Evolutionary conservation across 2,329 filamentous ascomycete genomes (phyloP).

Genomic region (Aspergillus fructus): DNA sequence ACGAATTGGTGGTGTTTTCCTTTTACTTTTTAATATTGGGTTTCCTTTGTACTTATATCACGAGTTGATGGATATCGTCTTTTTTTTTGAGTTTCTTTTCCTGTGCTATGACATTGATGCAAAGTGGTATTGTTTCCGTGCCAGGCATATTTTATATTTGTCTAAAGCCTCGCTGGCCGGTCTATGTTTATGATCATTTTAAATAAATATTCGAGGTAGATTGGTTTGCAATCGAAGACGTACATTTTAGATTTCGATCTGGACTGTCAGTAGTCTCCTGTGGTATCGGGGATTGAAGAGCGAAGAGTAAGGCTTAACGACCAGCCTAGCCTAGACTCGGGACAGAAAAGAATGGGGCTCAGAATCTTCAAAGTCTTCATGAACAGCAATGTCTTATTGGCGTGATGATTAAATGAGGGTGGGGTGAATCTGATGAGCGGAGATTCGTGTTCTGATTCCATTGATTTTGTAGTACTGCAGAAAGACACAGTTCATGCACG

Average conservation of each 20-base stretch:
- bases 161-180: constrained; percentile 4
- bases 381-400: not conserved
- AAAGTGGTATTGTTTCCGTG: constrained; percentile 5
- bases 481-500: not conserved
- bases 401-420: not conserved
- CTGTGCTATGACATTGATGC: constrained; percentile 2
- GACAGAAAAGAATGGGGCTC: no score
- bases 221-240: constrained; percentile 3
- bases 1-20: not conserved
- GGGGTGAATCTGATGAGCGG: not conserved
- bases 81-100: constrained; percentile 3
- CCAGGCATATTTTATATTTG: constrained; percentile 6
- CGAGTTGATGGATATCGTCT: constrained; percentile 32
- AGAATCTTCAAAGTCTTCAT: not conserved
- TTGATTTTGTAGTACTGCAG: not conserved
- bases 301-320: no score
- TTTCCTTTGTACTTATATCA: constrained; percentile 31
- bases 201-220: constrained; percentile 8
- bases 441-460: not conserved
- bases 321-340: no score
- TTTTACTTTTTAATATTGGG: constrained; percentile 7
- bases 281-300: not conserved
- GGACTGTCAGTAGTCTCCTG: not conserved
- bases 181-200: constrained; percentile 6
- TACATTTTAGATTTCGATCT: not conserved